Evolutionary conservation across 2,329 filamentous ascomycete species (phyloP), one percentile per base, ranked within the genome.

Genomic region (Microdochium nivale): DNA sequence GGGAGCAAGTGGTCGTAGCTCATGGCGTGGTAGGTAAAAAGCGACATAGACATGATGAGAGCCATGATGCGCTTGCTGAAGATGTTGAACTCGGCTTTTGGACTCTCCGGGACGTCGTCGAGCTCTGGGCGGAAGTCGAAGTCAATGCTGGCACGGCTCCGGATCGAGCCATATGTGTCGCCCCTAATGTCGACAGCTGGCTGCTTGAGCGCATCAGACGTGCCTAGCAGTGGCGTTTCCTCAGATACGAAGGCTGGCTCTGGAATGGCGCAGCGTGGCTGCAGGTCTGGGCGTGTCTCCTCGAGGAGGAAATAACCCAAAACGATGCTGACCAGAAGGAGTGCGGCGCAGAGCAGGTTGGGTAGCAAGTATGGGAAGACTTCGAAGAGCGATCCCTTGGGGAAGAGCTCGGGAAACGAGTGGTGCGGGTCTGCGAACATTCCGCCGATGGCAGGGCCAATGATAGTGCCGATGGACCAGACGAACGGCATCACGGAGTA

Each of bases 1-100:
- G 91, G 91, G 51, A 96, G 76, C 1, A 96, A 78, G 65, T 95
- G 88, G 63, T 96, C 92, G 68, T 89, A 96, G 0, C 87, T 90
- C 90, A 96, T 96, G 35, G 87, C 90, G 69, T 96, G 91, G 65
- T 95, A 95, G 3, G 90, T 94, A 71, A 95, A 96, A 56, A 96
- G 88, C 46, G 87, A 88, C 48, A 96, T 72, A 1, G 91, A 86
- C n/a, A 90, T 62, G 37, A 94, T 83, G 50, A 96, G 80, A 67
- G 87, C 84, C 58, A 88, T 73, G 54, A 96, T 84, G 40, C 79
- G 80, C 67, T 75, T 75, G 66, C 71, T 75, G 67, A 77, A 80
- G 54, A 79, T 74, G 59, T 63, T 73, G 52, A 56, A 56, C 24
- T 63, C 59, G 53, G 63, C 65, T 23, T 44, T 44, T 19, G 40